Evolutionary conservation across 768 basidiomycete genomes (phyloP), one percentile per base, ranked within the genome.

Genomic region (Guyanaporus albipodus): DNA sequence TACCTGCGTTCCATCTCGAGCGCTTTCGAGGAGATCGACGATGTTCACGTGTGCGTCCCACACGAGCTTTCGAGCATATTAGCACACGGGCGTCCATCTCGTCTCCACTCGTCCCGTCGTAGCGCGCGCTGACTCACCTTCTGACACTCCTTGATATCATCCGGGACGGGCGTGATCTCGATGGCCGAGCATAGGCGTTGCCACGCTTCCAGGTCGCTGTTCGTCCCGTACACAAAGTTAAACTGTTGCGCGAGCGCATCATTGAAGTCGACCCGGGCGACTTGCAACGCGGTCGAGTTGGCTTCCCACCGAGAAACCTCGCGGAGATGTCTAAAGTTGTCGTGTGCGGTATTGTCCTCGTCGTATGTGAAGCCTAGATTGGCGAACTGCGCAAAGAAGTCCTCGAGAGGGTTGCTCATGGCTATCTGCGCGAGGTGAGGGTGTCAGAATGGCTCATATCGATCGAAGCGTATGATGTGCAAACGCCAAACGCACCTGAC

Each of bases 31-130:
- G 18, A 72, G 59, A 35, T 72, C 65, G 15, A 67, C 53, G 6
- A 71, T 56, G 33, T 72, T 71, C 21, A 71, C 67, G 26, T 68
- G 55, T 6, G 61, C 54, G 14, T 53, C 55, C 46, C 53, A 46
- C 6, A 70, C 57, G n/a, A 35, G 46, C 66, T 58, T 57, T 31
- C 21, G 2, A 12, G 18, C 4, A 14, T n/a, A n/a, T n/a, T n/a
- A n/a, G n/a, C n/a, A n/a, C n/a, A n/a, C n/a, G n/a, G n/a, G n/a
- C n/a, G n/a, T n/a, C n/a, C n/a, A n/a, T n/a, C n/a, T n/a, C n/a
- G n/a, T n/a, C n/a, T n/a, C n/a, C n/a, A n/a, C n/a, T n/a, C n/a
- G n/a, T n/a, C n/a, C n/a, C n/a, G n/a, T n/a, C n/a, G n/a, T n/a
- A n/a, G n/a, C n/a, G n/a, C n/a, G n/a, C n/a, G n/a, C n/a, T n/a